Evolutionary conservation across 805 yeast species (phyloP), one percentile per base, ranked within the genome.

Genomic region (Grigorovia yakushimaensis): DNA sequence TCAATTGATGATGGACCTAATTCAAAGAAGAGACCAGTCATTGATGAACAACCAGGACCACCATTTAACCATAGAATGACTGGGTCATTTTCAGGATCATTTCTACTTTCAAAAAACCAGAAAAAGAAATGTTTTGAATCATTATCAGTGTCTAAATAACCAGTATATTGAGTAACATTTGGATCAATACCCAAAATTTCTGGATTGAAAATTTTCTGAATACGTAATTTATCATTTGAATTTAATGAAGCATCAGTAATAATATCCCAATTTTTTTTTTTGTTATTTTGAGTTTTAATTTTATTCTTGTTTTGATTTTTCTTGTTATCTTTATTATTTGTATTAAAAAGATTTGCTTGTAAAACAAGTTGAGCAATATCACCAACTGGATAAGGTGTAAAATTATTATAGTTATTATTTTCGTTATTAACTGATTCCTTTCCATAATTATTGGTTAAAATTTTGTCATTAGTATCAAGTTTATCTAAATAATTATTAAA

Each of bases 11-110:
- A 76, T 1, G 98, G 98, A 0, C 99, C 98, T 4, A 82, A 69
- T 64, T 93, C 98, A 79, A 89, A 78, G 54, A 93, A 64, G 0
- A 95, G 95, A n/a, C 99, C 99, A 64, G 93, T 98, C 93, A 93
- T 80, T 0, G 97, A 88, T 2, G 96, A 88, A 64, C 99, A 93
- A 0, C 98, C 99, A 0, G 99, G 99, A 0, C 99, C 99, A 39
- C 98, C 98, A 62, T 93, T 93, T 27, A 93, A 73, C 98, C 98
- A 93, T 15, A 91, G 72, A 44, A 88, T 76, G 39, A 87, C 73
- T 1, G 96, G 96, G 66, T 87, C 96, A 50, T 74, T 84, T 53
- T 69, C 69, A n/a, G 96, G 95, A 65, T 85, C 89, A 63, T 82
- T 83, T 73, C 95, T 79, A 50, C 91, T 82, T 67, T 88, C 95